phyloP scores from a whole-genome alignment of 805 yeast species.

The Suhomyces sp. region DNA sequence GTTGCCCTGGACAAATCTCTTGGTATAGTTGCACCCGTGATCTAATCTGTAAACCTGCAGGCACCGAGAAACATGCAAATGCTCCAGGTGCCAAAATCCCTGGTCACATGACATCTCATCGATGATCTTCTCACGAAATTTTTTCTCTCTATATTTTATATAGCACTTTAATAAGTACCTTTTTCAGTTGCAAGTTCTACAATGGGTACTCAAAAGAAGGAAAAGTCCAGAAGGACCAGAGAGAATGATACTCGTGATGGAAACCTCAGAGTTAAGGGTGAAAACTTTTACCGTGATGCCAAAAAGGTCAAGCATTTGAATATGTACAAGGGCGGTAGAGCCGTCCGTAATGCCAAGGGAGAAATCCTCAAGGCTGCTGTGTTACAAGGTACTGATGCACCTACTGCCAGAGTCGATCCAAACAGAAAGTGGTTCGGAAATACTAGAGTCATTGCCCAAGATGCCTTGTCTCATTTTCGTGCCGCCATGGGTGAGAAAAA shows the following conservation, averaged over 20 bases:
- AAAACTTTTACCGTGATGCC: constrained; percentile 92
- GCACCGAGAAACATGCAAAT: neutral
- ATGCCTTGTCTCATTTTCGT: constrained; percentile 90
- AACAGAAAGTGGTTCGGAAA: constrained; percentile 97
- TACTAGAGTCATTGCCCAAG: constrained; percentile 95
- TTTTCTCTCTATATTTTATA: constrained; percentile 1
- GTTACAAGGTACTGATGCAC: constrained; percentile 81
- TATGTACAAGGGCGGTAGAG: constrained; percentile 92
- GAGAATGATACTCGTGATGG: constrained; percentile 84
- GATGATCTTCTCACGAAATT: constrained; percentile 7
- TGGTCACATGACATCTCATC: neutral
- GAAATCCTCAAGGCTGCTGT: constrained; percentile 85
- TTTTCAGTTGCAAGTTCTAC: neutral
- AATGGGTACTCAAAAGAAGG: constrained; percentile 95
- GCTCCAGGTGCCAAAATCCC: neutral
- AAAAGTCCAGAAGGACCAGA: constrained; percentile 79
- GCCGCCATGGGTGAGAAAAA: constrained; percentile 88
- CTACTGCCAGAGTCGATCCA: constrained; percentile 92
- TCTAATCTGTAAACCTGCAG: neutral
- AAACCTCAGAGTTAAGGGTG: constrained; percentile 91
- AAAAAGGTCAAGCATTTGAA: constrained; percentile 84
- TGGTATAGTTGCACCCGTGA: neutral
- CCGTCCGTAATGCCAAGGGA: constrained; percentile 82
- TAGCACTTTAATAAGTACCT: neutral
- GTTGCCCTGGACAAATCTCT: neutral